A percentile compares a stretch with the other conserved stretches of the same genome.
These are phyloP conservation scores for Neurospora sp. DNA, from an alignment of 495 filamentous ascomycete genomes.

Conservation along the genomic window DNA sequence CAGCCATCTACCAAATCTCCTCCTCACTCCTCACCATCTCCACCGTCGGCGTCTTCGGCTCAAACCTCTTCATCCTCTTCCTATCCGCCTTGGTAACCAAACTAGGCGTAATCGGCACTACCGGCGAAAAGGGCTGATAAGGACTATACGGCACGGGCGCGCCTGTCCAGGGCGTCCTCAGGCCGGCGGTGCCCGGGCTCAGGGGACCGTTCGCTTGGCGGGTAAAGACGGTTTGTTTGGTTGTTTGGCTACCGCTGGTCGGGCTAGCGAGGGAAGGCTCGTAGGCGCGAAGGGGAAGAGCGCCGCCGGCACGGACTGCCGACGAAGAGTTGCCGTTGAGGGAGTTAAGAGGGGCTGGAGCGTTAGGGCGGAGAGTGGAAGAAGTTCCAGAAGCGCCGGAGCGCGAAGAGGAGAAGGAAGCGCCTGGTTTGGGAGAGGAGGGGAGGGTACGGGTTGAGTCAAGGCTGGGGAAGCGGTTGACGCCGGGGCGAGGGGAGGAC, in stretches of 20 bases:
- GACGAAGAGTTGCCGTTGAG: slow-evolving; percentile 8
- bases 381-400: not conserved
- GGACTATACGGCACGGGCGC: slow-evolving; percentile 74
- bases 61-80: slow-evolving; percentile 53
- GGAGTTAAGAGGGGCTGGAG: not conserved
- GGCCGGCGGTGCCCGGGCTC: slow-evolving; percentile 29
- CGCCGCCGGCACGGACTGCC: slow-evolving; percentile 37
- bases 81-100: slow-evolving; percentile 67
- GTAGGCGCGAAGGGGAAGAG: slow-evolving; percentile 53
- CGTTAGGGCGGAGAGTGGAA: slow-evolving; percentile 20
- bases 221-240: slow-evolving; percentile 73
- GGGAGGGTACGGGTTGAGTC: slow-evolving; percentile 24
- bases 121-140: slow-evolving; percentile 84
- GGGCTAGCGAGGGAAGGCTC: slow-evolving; percentile 45
- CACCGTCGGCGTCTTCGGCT: slow-evolving; percentile 44
- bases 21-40: slow-evolving; percentile 43
- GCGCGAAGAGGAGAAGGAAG: slow-evolving; percentile 6
- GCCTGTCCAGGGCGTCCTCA: slow-evolving; percentile 58
- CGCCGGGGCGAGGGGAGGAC: slow-evolving; percentile 35
- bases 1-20: slow-evolving; percentile 42
- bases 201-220: slow-evolving; percentile 39
- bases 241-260: slow-evolving; percentile 34
- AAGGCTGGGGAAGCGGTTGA: slow-evolving; percentile 36
- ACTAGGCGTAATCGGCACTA: slow-evolving; percentile 82
- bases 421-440: slow-evolving; percentile 31